Evolutionary conservation across 78 protist species (phyloP).

Genomic region (Protostelium mycophagum): DNA sequence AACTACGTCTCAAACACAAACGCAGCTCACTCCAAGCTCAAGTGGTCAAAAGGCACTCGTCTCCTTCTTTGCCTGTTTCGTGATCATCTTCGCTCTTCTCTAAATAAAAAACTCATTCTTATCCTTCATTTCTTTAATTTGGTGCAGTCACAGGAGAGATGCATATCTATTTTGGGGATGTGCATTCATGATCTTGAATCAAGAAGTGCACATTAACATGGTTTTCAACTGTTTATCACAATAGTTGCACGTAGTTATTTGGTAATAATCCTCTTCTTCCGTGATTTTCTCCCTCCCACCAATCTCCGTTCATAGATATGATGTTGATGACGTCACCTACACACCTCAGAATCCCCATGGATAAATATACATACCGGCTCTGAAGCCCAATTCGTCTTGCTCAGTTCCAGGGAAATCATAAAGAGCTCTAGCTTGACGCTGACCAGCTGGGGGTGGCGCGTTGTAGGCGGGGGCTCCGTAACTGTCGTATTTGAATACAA

Average conservation of each 20-base stretch:
- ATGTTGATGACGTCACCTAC: constrained; percentile 47
- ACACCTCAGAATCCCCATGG: too few relatives aligned
- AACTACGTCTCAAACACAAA: too few relatives aligned
- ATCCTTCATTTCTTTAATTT: neutral
- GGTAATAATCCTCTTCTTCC: constrained; percentile 60
- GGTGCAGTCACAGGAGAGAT: too few relatives aligned
- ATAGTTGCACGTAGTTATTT: constrained; percentile 20
- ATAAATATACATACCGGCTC: too few relatives aligned
- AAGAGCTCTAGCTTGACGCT: neutral
- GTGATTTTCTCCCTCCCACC: constrained; percentile 68
- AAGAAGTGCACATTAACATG: neutral
- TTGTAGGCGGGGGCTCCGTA: neutral
- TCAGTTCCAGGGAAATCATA: neutral
- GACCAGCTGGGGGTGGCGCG: neutral
- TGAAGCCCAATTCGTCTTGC: neutral
- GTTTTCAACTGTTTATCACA: neutral
- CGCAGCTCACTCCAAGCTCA: too few relatives aligned
- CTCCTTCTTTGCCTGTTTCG: neutral
- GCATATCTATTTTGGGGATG: too few relatives aligned
- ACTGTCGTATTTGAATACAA: neutral
- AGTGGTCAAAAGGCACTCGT: neutral
- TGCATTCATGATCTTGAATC: neutral
- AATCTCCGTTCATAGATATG: constrained; percentile 33
- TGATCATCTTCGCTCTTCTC: neutral
- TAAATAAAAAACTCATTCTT: neutral